Evolutionary conservation across 495 filamentous ascomycete species (phyloP), one percentile per base, ranked within the genome.

Genomic region (Daldinia caldariorum): DNA sequence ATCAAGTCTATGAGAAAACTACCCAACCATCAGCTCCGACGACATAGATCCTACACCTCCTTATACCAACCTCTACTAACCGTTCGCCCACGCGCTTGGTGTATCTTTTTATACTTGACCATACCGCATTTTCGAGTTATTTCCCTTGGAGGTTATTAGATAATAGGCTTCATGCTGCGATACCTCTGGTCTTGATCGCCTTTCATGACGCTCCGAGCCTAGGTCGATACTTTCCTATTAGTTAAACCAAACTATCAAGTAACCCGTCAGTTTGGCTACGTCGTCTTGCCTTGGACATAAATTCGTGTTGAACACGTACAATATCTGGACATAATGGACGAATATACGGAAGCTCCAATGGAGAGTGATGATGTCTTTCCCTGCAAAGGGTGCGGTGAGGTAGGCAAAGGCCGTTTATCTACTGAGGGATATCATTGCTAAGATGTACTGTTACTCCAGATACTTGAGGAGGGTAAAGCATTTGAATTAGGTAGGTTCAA

Each of bases 361-460:
- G 94, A 97, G 64, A 88, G 90, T 65, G 94, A 97, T 62, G 95
- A 99, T 79, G 84, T 91, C 61, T 97, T 91, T 76, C 93, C 94
- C 43, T 99, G 95, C 85, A 97, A 97, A 86, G 95, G 94, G 45
- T 99, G 95, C 83, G 94, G 94, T 80, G 93, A 97, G 86, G 94
- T 97, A 86, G 69, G 82, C 71, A 49, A 41, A 55, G 26, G 35
- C 32, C 49, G 39, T 7, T 20, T 31, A 47, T 26, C 29, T 47
- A 29, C 55, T 49, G 43, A 32, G 50, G 57, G 39, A 63, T n/a
- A 32, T 32, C 35, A 32, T 67, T 72, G 43, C 70, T 73, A 68
- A 73, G 61, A 49, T 74, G 70, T 67, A 75, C 61, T 71, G 66
- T 62, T 54, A 43, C 63, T 68, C 43, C 60, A 96, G 94, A 96